Evolutionary conservation across 2,329 filamentous ascomycete species (phyloP).

Genomic region (Chaetomium olivaceum): DNA sequence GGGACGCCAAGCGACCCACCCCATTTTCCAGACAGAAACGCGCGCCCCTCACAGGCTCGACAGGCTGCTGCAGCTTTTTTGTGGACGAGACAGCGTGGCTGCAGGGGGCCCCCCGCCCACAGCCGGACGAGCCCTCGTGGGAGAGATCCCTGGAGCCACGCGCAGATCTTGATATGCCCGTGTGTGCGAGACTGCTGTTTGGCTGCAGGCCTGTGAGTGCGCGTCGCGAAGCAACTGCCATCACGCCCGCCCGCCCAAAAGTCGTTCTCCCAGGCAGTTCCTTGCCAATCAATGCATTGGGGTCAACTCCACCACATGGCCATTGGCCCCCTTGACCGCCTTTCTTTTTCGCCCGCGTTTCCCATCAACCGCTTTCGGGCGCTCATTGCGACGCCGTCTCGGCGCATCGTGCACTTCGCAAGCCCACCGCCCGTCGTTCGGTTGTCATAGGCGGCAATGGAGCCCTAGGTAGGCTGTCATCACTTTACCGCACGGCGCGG

Average conservation of each 20-base stretch:
- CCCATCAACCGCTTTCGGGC: neutral
- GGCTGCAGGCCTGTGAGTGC: neutral
- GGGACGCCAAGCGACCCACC: constrained; percentile 2
- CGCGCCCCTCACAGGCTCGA: constrained; percentile 11
- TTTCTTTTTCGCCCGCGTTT: neutral
- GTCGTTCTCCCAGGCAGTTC: neutral
- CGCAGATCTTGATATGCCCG: constrained; percentile 43
- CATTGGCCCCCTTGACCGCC: constrained; percentile 3
- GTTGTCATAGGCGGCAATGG: neutral
- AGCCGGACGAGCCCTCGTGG: constrained; percentile 35
- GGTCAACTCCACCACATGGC: neutral
- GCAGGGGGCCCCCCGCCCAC: constrained; percentile 34
- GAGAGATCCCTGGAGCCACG: constrained; percentile 44
- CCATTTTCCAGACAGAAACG: neutral
- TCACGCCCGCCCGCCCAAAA: neutral
- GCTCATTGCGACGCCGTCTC: neutral
- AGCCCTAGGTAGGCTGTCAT: neutral
- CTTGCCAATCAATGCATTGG: neutral
- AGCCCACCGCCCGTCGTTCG: neutral
- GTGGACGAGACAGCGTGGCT: constrained; percentile 23
- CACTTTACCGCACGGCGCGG: neutral
- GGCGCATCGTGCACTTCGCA: neutral
- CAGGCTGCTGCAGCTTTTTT: neutral
- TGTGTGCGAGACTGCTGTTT: neutral
- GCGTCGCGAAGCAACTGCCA: neutral